A percentile compares a stretch with the other conserved stretches of the same genome.
phyloP scores from a whole-genome alignment of 169 alveolate genomes.

The Eimeria necatrix region DNA sequence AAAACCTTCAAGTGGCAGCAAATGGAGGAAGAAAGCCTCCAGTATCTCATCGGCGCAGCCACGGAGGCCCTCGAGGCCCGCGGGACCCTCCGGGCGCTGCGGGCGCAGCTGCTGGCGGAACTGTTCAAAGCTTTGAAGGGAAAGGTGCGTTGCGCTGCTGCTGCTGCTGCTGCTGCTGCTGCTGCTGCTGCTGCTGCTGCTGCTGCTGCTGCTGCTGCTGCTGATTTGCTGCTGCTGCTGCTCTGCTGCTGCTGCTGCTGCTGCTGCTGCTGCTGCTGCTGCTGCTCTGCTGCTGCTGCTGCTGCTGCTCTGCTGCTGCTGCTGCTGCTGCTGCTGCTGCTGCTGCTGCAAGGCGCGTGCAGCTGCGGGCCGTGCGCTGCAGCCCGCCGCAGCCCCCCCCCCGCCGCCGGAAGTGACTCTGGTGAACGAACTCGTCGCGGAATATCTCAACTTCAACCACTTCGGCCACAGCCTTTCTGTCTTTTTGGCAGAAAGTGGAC shows the following conservation, averaged over 20 bases:
- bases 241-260: no score
- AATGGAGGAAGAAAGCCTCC: constrained; percentile 18
- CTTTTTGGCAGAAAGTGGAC: constrained; percentile 55
- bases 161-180: no score
- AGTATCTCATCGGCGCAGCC: neutral
- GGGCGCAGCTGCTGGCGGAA: constrained; percentile 42
- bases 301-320: neutral
- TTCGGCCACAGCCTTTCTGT: constrained; percentile 58
- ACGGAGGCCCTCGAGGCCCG: constrained; percentile 33
- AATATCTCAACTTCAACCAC: constrained; percentile 56
- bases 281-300: neutral
- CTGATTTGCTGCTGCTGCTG: no score
- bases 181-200: no score
- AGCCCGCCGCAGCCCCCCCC: neutral
- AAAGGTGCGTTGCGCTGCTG: neutral
- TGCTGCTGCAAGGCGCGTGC: neutral
- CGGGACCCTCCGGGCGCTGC: constrained; percentile 14
- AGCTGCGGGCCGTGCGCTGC: neutral
- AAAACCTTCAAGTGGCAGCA: neutral
- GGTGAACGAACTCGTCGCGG: constrained; percentile 33
- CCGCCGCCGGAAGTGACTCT: neutral
- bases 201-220: no score
- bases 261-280: neutral
- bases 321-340: no score
- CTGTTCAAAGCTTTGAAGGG: constrained; percentile 8